Evolutionary conservation across 2,329 filamentous ascomycete species (phyloP).

Genomic region (Phaeosphaeria sp.): DNA sequence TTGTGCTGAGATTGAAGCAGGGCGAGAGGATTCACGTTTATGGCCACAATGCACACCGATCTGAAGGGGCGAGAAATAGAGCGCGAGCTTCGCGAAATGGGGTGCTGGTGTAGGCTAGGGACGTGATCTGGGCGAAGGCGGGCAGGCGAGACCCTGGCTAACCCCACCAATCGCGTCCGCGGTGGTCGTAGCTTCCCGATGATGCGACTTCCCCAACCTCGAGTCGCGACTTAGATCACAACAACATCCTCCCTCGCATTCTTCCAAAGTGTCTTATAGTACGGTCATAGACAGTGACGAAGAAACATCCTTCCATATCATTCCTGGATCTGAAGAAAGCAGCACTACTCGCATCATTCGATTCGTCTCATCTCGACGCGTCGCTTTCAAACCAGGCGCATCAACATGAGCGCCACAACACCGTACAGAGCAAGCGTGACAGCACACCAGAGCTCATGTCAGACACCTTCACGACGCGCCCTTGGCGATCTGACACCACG

Average conservation of each 20-base stretch:
- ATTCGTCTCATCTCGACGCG: slow-evolving; percentile 27
- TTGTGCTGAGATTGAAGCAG: background rate
- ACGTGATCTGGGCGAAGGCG: background rate
- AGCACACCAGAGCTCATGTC: slow-evolving; percentile 32
- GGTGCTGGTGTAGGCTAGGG: background rate
- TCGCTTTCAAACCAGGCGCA: slow-evolving; percentile 15
- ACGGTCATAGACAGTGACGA: slow-evolving; percentile 2
- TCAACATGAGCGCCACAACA: slow-evolving; percentile 22
- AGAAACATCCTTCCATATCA: slow-evolving; percentile 9
- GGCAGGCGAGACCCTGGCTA: slow-evolving; percentile 19
- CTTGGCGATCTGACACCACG: slow-evolving; percentile 44
- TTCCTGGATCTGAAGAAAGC: background rate
- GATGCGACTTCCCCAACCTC: slow-evolving; percentile 24
- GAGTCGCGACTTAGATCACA: slow-evolving; percentile 27
- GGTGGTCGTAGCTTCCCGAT: slow-evolving; percentile 13
- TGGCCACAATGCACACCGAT: background rate
- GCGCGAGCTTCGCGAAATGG: background rate
- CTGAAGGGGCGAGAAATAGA: no score
- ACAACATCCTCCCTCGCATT: slow-evolving; percentile 17
- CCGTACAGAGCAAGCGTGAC: slow-evolving; percentile 32
- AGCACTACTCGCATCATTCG: slow-evolving; percentile 6
- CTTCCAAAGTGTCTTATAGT: slow-evolving; percentile 5
- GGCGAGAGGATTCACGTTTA: background rate
- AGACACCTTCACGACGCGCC: slow-evolving; percentile 41
- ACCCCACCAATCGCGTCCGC: slow-evolving; percentile 21